Base-by-base conservation (phyloP, 768 basidiomycete species). In the Lactarius indigo region DNA sequence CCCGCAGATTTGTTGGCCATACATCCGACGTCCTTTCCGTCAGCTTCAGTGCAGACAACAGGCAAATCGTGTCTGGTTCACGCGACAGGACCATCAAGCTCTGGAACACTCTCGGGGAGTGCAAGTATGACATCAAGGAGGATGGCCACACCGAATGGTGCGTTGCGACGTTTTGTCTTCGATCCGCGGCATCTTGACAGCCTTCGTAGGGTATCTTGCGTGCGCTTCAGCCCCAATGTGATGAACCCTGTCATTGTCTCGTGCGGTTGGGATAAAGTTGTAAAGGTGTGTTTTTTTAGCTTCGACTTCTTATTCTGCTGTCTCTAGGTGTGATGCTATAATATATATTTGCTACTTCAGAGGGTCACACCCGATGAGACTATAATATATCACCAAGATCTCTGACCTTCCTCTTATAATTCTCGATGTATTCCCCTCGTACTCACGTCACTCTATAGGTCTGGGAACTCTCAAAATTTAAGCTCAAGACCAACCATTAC, bases 101-200 rank as follows among this genome's bases (percentile, higher is more conserved):
- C 75, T 99, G 97, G 97, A 99, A 99, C 84, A 99, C 97, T 68
- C 89, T 99, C 71, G 97, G 97, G 75, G 97, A 99, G 81, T 99
- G 97, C 85, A 99, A 99, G 80, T 98, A 94, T 78, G 93, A 98
- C 78, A 99, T 99, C 80, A 93, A 94, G 81, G 96, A 99, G 72
- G 97, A 98, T 73, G 95, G 96, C 68, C 97, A 99, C 84, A 82
- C 87, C 68, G 97, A 98, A 83, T 99, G 97, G 96, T 80, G 67
- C 57, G 76, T n/a, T 23, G 61, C 57, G 23, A 28, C 47, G n/a
- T 23, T 35, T 26, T 35, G 30, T 20, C n/a, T 47, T 50, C 54
- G 61, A 64, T 64, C 42, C 23, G 10, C n/a, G 52, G 28, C 33
- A 17, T 50, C 6, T 55, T 67, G 58, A 52, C 31, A 20, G 47